Evolutionary conservation across 2,329 filamentous ascomycete species (phyloP).

Genomic region (Xylariaceae sp.): DNA sequence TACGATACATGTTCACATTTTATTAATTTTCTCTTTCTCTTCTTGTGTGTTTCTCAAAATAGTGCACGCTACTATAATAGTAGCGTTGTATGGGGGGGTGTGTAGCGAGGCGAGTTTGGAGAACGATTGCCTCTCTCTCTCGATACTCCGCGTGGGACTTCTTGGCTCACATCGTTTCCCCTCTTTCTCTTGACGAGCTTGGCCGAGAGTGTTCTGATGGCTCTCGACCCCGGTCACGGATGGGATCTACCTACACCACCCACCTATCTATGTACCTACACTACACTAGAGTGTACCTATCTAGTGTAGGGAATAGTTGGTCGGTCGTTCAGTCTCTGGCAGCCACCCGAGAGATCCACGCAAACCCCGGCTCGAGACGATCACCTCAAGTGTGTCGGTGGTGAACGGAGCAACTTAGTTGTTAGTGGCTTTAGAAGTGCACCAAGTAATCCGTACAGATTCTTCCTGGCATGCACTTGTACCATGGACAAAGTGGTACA

Average conservation of each 20-base stretch:
- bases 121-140: neutral
- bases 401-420: too few species aligned
- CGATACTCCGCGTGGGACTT: constrained; percentile 15
- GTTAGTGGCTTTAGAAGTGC: too few species aligned
- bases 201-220: constrained; percentile 25
- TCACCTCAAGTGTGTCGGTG: neutral
- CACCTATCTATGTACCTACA: neutral
- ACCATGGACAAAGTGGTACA: too few species aligned
- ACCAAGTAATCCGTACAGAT: too few species aligned
- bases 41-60: too few species aligned
- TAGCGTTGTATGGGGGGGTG: too few species aligned
- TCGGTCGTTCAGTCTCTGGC: constrained; percentile 11
- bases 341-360: constrained; percentile 27
- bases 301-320: neutral
- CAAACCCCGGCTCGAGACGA: constrained; percentile 4
- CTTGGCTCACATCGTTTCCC: constrained; percentile 25
- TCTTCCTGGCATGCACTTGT: too few species aligned
- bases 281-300: neutral
- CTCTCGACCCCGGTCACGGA: constrained; percentile 25
- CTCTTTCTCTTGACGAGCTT: constrained; percentile 25
- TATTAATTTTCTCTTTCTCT: too few species aligned
- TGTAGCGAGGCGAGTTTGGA: neutral
- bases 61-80: too few species aligned
- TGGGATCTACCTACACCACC: constrained; percentile 6
- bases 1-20: too few species aligned